Base-by-base conservation (phyloP, 805 yeast species). In the Wickerhamiella azyma region DNA sequence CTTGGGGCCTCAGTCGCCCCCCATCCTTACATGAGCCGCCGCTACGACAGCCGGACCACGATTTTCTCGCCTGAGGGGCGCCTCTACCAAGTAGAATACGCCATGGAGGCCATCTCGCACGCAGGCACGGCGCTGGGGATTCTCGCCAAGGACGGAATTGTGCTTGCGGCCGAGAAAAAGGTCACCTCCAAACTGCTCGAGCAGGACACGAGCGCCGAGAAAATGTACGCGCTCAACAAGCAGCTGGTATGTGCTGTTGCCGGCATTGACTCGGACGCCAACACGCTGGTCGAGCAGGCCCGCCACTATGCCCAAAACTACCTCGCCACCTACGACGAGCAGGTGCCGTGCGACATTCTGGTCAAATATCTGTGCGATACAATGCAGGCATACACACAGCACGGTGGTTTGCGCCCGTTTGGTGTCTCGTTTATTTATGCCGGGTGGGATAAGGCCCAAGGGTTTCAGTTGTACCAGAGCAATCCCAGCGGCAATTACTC, bases 1-100 rank as follows among this genome's bases (percentile, higher is more conserved):
- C 24, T 4, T 21, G 7, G 6, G 6, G 6, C 24, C 24, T 7
- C 24, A 21, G 24, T 21, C 24, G 24, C 24, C 24, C 24, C 24
- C 24, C 24, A 21, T 17, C 19, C 39, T 37, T 24, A 36, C n/a
- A 56, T 56, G 59, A 85, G 96, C 56, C 82, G 97, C 81, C 80
- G 99, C 76, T 92, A 92, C 85, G 99, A 92, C 68, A 82, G 95
- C 51, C 78, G 99, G 74, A 92, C 99, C 43, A 92, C 98, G 4
- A 94, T 92, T 59, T 92, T 92, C 68, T 89, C 97, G 35, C 99
- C 99, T 9, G 99, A 92, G 64, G 99, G 99, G 35, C 77, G 98
- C 66, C 73, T 92, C 48, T 92, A 92, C 67, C 99, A 92, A 68
- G 86, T 76, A 56, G 98, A 92, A 66, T 92, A 92, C 58, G 98